Base-by-base conservation (phyloP, 192 early-diverging fungal species). In the Geosiphon pyriformis region DNA sequence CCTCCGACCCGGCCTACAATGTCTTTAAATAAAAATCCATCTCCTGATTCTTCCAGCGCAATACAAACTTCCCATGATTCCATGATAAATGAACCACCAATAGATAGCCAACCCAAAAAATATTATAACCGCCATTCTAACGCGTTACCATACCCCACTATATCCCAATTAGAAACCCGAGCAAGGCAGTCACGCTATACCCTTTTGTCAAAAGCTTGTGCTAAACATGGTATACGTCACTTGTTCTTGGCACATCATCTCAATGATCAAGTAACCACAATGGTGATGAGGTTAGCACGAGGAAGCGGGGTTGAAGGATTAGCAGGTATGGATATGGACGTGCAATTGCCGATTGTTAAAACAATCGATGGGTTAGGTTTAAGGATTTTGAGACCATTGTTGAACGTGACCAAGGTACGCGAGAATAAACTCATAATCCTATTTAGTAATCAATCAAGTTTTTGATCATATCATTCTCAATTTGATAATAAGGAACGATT, bases 301-400 rank as follows among this genome's bases (percentile, higher is more conserved):
- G 73, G 70, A 4, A 73, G 72, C 50, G 81, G 79, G 7, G 74
- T 83, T 49, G 73, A 81, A 65, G 79, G 81, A 10, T 67, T 83
- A 10, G 49, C 74, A 23, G 81, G 74, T 12, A 74, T 81, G 32
- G 63, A 72, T 22, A 47, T 49, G 2, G 17, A 69, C 0, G 49
- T 64, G 17, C 58, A 66, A 7, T 68, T 81, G 20, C 61, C 78
- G 0, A 71, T 80, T 23, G 2, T 71, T n/a, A 67, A 70, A 32
- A 63, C 68, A 8, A 47, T 61, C 15, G 79, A 80, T 18, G 79
- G 75, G 0, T 58, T 77, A 23, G 55, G 71, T 59, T 49, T 83
- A 1, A 56, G 61, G 20, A 61, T 81, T 25, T 1, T 73, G 35
- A 59, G 81, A 33, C 81, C 81, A 11, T 42, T 83, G 10, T 34